Base-by-base conservation (phyloP, 768 basidiomycete genomes). In the Trametes elegans region DNA sequence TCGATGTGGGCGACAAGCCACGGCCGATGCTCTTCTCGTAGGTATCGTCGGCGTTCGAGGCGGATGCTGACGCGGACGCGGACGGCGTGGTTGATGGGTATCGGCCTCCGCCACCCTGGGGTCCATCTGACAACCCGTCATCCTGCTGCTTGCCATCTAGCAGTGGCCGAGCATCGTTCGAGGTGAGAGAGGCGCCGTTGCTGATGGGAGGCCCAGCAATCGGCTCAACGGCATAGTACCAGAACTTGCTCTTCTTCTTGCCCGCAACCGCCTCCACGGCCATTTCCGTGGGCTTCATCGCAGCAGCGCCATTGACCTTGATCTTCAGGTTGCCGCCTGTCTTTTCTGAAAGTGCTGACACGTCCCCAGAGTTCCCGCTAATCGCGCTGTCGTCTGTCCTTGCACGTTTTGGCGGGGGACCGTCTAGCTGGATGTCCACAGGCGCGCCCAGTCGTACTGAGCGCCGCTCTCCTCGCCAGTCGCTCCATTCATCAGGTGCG, bases 161-260 rank as follows among this genome's bases (percentile, higher is more conserved):
- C 14, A 28, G 43, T 29, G 42, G 52, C 29, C 29, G 44, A 21
- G 41, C 39, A 34, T 36, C 29, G 29, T 50, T 31, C n/a, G 55
- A 57, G 41, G 53, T n/a, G 54, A 57, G 61, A 61, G 42, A 57
- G 19, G 49, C 23, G 42, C 40, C 16, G 59, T 50, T 29, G 38
- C 44, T 44, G 63, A 61, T 50, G 60, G 64, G 64, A n/a, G 71
- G 59, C 23, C 71, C 74, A 7, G 78, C 69, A 39, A 80, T 63
- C 1, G 89, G 87, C 62, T 93, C 90, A 23, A 93, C 88, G 18
- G 90, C 90, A 60, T 93, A 93, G 39, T 87, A 86, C 90, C 90
- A 91, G 68, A 85, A 92, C 64, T 88, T 91, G 65, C 90, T 92
- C 69, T 79, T 84, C 74, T 89, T 92, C 74, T 86, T 90, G 57